Evolutionary conservation across 805 yeast genomes (phyloP).

Genomic region (Candida patagonica): DNA sequence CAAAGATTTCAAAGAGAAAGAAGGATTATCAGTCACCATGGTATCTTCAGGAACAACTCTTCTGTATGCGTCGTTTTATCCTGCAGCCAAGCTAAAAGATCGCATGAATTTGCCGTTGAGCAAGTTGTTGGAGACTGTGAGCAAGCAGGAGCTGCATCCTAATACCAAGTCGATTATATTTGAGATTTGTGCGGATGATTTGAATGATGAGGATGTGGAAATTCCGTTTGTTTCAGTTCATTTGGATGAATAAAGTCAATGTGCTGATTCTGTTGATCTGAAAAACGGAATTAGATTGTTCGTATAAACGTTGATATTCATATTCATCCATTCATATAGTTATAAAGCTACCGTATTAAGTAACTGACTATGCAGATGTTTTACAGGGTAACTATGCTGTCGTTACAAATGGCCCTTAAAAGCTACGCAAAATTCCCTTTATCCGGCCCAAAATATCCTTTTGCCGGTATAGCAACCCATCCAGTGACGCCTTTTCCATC

Average conservation of each 20-base stretch:
- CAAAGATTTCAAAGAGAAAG: conserved; percentile 66
- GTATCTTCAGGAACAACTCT: conserved; percentile 83
- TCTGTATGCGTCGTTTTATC: conserved; percentile 87
- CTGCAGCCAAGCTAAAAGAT: conserved; percentile 80
- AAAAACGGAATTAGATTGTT: background rate
- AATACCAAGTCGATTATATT: conserved; percentile 72
- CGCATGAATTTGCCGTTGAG: conserved; percentile 61
- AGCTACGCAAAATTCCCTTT: too few relatives aligned
- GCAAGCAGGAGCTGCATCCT: conserved; percentile 69
- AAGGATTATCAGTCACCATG: conserved; percentile 86
- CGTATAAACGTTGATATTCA: background rate
- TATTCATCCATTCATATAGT: background rate
- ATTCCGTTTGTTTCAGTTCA: conserved; percentile 77
- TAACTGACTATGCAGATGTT: too few relatives aligned
- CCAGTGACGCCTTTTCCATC: conserved; percentile 15
- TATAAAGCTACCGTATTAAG: too few relatives aligned
- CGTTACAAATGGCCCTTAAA: too few relatives aligned
- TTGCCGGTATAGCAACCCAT: conserved; percentile 12
- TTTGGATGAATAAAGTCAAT: conserved; percentile 19
- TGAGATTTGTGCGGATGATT: conserved; percentile 89
- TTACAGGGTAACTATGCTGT: too few relatives aligned
- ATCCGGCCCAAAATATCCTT: conserved; percentile 15
- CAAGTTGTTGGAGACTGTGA: conserved; percentile 70
- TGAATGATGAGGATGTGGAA: conserved; percentile 90
- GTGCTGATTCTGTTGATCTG: background rate